Evolutionary conservation across 2,329 filamentous ascomycete genomes (phyloP).

Genomic region (Sarocladium brachiariae): DNA sequence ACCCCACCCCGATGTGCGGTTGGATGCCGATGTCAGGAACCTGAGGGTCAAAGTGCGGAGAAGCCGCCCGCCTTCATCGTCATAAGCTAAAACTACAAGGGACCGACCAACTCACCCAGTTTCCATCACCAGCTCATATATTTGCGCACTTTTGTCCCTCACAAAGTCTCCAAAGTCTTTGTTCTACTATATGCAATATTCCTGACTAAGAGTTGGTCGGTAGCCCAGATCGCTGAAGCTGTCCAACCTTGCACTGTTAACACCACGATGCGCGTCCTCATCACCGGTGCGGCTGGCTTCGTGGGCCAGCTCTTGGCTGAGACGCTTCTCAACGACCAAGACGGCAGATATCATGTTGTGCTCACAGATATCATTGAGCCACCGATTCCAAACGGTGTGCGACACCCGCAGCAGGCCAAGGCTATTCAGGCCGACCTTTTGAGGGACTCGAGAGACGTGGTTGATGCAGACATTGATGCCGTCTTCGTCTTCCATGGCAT

Average conservation of each 20-base stretch:
- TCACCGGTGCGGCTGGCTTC: slow-evolving; percentile 59
- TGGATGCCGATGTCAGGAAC: neutral
- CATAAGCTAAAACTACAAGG: neutral
- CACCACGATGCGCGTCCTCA: slow-evolving; percentile 38
- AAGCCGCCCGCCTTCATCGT: neutral
- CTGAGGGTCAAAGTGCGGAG: slow-evolving; percentile 1
- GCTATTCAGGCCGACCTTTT: slow-evolving; percentile 20
- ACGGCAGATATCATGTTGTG: slow-evolving; percentile 34
- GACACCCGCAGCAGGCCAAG: slow-evolving; percentile 20
- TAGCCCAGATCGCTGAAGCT: no score
- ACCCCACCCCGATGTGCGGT: neutral
- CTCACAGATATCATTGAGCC: slow-evolving; percentile 51
- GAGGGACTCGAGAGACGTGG: slow-evolving; percentile 12
- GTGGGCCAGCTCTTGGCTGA: slow-evolving; percentile 55
- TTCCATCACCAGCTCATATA: no score
- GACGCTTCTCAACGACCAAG: slow-evolving; percentile 39
- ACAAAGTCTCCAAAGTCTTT: no score
- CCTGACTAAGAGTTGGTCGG: no score
- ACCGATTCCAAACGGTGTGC: slow-evolving; percentile 32
- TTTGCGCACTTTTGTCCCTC: no score
- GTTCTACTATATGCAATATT: no score
- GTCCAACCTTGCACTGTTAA: no score
- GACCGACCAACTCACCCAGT: no score
- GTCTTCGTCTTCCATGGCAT: slow-evolving; percentile 55
- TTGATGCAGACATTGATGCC: slow-evolving; percentile 29